Conservation (phyloP, 495 filamentous ascomycete genomes). For the Echria macrotheca region DNA sequence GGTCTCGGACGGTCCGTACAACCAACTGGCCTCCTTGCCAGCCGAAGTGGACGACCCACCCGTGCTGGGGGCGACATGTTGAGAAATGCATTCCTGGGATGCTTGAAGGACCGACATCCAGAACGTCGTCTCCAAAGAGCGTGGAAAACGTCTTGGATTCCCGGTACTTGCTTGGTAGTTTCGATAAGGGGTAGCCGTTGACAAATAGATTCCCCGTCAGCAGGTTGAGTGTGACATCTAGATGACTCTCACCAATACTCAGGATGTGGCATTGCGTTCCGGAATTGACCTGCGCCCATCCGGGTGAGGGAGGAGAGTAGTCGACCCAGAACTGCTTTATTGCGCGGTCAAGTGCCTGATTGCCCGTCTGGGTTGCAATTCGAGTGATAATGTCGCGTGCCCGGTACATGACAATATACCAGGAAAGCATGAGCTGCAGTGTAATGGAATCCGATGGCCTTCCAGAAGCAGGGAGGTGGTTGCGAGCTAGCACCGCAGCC, state of each 20-base stretch:
- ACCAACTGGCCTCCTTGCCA: conserved; percentile 9
- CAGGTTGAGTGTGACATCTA: conserved; percentile 46
- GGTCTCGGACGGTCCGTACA: conserved; percentile 10
- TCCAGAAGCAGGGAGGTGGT: conserved; percentile 6
- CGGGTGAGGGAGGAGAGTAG: conserved; percentile 7
- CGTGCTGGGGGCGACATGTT: conserved; percentile 16
- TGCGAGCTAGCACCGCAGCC: background rate
- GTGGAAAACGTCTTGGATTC: conserved; percentile 25
- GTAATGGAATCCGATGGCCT: background rate
- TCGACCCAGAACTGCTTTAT: conserved; percentile 16
- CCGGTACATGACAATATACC: conserved; percentile 12
- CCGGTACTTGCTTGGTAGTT: conserved; percentile 45
- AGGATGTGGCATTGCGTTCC: conserved; percentile 5
- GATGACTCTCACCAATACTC: background rate
- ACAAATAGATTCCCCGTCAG: conserved; percentile 53
- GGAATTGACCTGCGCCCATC: background rate
- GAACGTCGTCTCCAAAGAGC: conserved; percentile 34
- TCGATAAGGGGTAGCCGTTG: conserved; percentile 46
- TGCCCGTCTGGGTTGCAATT: background rate
- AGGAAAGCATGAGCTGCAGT: conserved; percentile 6
- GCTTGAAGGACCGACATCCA: conserved; percentile 45
- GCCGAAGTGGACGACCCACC: conserved; percentile 21
- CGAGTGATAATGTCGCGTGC: background rate
- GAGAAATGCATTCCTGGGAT: conserved; percentile 43
- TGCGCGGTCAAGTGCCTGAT: conserved; percentile 6